Conservation (phyloP, 352 stramenopile species). For the Globisporangium viniferum region DNA sequence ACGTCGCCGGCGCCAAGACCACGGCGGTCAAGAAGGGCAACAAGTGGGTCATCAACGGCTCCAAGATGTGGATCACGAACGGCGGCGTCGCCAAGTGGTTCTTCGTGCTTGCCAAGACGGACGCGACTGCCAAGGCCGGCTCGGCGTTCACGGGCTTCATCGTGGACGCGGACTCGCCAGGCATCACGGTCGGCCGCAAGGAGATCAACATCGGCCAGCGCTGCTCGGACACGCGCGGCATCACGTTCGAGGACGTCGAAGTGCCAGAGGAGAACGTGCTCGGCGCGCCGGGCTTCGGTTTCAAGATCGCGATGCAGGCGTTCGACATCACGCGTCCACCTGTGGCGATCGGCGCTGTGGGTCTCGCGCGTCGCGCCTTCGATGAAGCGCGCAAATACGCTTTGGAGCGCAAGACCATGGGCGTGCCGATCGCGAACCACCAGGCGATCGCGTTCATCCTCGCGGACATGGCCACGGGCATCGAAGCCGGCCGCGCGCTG, state of each 20-base stretch:
- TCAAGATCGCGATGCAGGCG: slow-evolving; percentile 92
- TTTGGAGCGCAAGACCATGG: slow-evolving; percentile 87
- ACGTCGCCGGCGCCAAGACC: slow-evolving; percentile 89
- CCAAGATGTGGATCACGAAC: slow-evolving; percentile 95
- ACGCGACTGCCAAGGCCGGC: slow-evolving; percentile 64
- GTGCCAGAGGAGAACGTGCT: slow-evolving; percentile 88
- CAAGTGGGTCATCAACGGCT: slow-evolving; percentile 92
- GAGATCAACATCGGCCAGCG: slow-evolving; percentile 91
- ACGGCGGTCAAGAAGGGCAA: slow-evolving; percentile 91
- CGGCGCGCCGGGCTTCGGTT: slow-evolving; percentile 82
- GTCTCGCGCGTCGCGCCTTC: slow-evolving; percentile 81
- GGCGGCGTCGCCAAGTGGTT: slow-evolving; percentile 88
- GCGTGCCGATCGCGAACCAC: slow-evolving; percentile 77
- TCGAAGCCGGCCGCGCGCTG: slow-evolving; percentile 78
- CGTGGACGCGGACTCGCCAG: slow-evolving; percentile 81
- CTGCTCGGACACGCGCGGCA: slow-evolving; percentile 86
- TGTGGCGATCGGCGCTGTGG: slow-evolving; percentile 84
- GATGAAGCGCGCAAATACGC: slow-evolving; percentile 88
- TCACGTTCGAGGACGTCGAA: slow-evolving; percentile 90
- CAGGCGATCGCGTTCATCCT: slow-evolving; percentile 90
- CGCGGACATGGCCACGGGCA: slow-evolving; percentile 89
- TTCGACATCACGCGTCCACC: slow-evolving; percentile 90
- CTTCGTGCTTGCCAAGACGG: slow-evolving; percentile 91
- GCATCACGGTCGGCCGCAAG: slow-evolving; percentile 87
- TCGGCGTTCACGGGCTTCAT: slow-evolving; percentile 90